Conservation (phyloP, 129 eudicot species). For the Daucus carota region DH1_v3.0 NC_030385.2:32216501-32217000, state of each 20-base stretch:
- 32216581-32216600: constrained; percentile 58
- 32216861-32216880: constrained; percentile 63
- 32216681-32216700: constrained; percentile 61
- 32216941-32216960: constrained; percentile 72
- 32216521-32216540: constrained; percentile 79
- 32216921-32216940: constrained; percentile 78
- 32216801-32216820: constrained; percentile 29
- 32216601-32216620: constrained; percentile 35
- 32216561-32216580: constrained; percentile 37
- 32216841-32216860: constrained; percentile 77
- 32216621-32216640: constrained; percentile 77
- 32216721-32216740: constrained; percentile 65
- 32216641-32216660: constrained; percentile 77
- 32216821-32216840: constrained; percentile 68
- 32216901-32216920: constrained; percentile 61
- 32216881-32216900: constrained; percentile 34
- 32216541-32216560: constrained; percentile 59
- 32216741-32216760: constrained; percentile 37
- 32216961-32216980: constrained; percentile 87
- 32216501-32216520: constrained; percentile 58
- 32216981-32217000: constrained; percentile 96
- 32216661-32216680: constrained; percentile 59
- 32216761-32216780: constrained; percentile 18
- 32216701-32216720: constrained; percentile 71
- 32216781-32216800: constrained; percentile 35